phyloP scores from a whole-genome alignment of 176 grass and related monocot genomes.

The Luzula sylvatica region DNA sequence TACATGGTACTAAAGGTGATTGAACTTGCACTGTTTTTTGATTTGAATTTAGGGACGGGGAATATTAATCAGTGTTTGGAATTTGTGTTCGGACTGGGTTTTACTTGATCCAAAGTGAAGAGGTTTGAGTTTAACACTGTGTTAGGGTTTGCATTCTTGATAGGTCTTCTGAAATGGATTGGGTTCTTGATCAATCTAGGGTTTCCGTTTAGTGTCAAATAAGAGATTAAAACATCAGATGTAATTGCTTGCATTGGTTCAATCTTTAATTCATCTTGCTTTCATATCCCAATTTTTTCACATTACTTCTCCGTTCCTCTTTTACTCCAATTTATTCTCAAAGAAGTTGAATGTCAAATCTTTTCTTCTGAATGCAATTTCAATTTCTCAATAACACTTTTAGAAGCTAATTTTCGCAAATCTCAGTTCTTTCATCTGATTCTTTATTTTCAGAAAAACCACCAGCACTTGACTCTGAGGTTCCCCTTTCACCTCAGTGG shows the following conservation, averaged over 20 bases:
- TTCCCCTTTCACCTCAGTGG: slow-evolving; percentile 99
- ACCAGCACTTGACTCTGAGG: slow-evolving; percentile 52
- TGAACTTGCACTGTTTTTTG: background rate
- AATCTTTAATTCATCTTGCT: too few species aligned
- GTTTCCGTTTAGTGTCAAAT: background rate
- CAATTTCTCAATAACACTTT: background rate
- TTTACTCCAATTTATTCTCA: background rate
- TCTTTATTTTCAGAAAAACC: slow-evolving; percentile 39
- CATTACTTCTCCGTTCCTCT: background rate
- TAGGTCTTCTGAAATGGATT: background rate
- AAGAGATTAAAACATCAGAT: background rate
- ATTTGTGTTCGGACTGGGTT: slow-evolving; percentile 22
- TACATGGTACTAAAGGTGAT: slow-evolving; percentile 59
- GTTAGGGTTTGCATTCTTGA: background rate
- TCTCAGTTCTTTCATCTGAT: too few species aligned
- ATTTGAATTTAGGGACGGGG: slow-evolving; percentile 18
- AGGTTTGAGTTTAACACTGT: background rate
- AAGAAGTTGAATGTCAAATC: background rate
- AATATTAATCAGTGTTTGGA: background rate
- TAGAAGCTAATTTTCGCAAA: too few species aligned
- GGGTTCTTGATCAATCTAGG: background rate
- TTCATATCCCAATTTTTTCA: background rate
- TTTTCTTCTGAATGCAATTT: background rate
- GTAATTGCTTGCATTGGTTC: too few species aligned
- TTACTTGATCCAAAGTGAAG: background rate